Evolutionary conservation across 176 grass and related monocot species (phyloP), one percentile per base, ranked within the genome.

Genomic region (Tillandsia fasciculata): DNA sequence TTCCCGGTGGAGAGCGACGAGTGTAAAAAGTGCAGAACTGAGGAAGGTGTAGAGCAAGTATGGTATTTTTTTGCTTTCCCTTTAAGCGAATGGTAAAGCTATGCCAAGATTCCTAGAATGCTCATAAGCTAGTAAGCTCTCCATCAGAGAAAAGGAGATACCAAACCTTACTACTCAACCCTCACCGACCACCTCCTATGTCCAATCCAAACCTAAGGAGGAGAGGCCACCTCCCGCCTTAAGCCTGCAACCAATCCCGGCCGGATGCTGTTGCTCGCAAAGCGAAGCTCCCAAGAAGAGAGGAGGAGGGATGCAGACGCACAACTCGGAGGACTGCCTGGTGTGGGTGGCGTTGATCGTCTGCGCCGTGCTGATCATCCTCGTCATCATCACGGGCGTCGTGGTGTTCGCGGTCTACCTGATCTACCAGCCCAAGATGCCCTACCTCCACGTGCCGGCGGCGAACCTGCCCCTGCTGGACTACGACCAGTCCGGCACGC

Each of bases 391-490:
- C 26, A 68, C 83, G 0, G 85, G 88, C 52, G 78, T 65, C 4
- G 82, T 67, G 11, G 86, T 96, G 15, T 87, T 96, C 81, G 65
- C 78, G 23, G 81, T 96, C 24, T 91, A 91, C 83, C 58, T 96
- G 9, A 64, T 91, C 11, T 91, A 89, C 81, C 82, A 88, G 76
- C 92, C 86, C 18, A 78, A 58, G 81, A 88, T 83, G 83, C 88
- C 88, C 5, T 86, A 86, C 76, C 76, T 96, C 48, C 51, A 83
- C 2, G 80, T 96, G 23, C 50, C 74, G 22, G 75, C 69, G 54
- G 88, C 92, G 2, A 83, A 69, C 3, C 86, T 92, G 9, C 27
- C 65, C 52, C 24, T 10, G 0, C 86, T 96, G 1, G 42, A 9
- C 11, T 90, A 92, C 64, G 75, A 63, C 57, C 76, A 80, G 15